Evolutionary conservation across 257 asterid genomes (phyloP), one percentile per base, ranked within the genome.

Genomic region (Voacanga thouarsii): DNA sequence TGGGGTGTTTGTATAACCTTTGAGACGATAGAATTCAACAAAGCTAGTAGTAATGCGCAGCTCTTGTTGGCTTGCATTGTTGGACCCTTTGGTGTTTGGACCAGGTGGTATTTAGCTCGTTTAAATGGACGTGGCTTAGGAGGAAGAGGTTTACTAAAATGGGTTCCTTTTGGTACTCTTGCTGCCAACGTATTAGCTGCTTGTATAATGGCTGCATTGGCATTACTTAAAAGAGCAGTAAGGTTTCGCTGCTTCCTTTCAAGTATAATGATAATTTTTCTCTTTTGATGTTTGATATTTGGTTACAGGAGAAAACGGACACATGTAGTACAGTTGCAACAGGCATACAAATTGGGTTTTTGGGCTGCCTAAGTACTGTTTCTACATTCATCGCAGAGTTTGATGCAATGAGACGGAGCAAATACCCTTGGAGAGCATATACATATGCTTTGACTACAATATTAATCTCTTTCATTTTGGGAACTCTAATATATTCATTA

Each of bases 11-110:
- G 89, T 66, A 86, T 81, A 71, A 70, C 70, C 74, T 74, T 88
- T 80, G 93, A 78, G 65, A 79, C 14, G 53, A 77, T 68, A 44
- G 86, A 88, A 23, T 91, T 95, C 28, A 63, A 77, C 43, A 79
- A 71, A 6, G 91, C 93, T 6, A 81, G 88, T 41, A 73, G 84
- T 33, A 79, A 80, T 73, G 92, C 67, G 14, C 90, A 89, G 80
- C 71, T 93, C 79, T 89, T 86, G 86, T 77, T 95, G 72, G 98
- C 90, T 67, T 91, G 97, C 83, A 66, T 90, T 70, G 97, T 90
- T 12, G 97, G 94, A 41, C 98, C 99, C 12, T 82, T 90, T 74
- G 97, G 99, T n/a, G 99, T 93, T 19, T 92, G 98, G 98, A 69
- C 84, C 41, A 84, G 98, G 82, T 93, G 96, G 96, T 84, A 78